phyloP scores from a whole-genome alignment of 2,329 filamentous ascomycete species.

The Neoscytalidium dimidiatum region DNA sequence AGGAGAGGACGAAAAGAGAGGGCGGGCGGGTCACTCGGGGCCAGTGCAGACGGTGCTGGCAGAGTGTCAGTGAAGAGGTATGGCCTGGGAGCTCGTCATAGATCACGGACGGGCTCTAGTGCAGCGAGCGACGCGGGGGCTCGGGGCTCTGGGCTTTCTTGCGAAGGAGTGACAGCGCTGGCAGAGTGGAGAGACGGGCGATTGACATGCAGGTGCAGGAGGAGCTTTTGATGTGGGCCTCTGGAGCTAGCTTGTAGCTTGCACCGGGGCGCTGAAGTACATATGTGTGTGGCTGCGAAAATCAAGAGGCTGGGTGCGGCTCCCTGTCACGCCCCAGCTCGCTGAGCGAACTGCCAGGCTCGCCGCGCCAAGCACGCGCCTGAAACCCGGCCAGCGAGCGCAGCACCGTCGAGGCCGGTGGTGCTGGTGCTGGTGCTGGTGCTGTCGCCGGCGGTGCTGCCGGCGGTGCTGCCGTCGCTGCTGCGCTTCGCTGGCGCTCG shows the following conservation, averaged over 20 bases:
- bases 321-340: neutral
- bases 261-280: neutral
- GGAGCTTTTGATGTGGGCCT: slow-evolving; percentile 10
- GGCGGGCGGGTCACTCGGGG: neutral
- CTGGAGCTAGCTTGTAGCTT: neutral
- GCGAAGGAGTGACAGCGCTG: slow-evolving; percentile 13
- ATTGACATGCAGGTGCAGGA: slow-evolving; percentile 10
- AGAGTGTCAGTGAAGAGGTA: neutral
- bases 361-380: neutral
- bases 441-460: neutral
- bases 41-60: slow-evolving; percentile 12
- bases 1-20: slow-evolving; percentile 15
- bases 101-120: slow-evolving; percentile 5
- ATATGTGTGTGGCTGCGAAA: slow-evolving; percentile 17
- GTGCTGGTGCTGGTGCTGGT: neutral
- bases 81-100: slow-evolving; percentile 7
- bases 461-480: neutral
- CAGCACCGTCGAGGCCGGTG: neutral
- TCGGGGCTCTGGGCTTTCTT: too few relatives aligned
- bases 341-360: neutral
- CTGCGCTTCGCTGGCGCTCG: neutral
- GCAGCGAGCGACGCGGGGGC: slow-evolving; percentile 1
- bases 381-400: neutral
- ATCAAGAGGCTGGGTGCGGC: slow-evolving; percentile 13
- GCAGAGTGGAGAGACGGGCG: slow-evolving; percentile 3